Conservation (phyloP, 345 rosid species). For the Salix brachista region DNA sequence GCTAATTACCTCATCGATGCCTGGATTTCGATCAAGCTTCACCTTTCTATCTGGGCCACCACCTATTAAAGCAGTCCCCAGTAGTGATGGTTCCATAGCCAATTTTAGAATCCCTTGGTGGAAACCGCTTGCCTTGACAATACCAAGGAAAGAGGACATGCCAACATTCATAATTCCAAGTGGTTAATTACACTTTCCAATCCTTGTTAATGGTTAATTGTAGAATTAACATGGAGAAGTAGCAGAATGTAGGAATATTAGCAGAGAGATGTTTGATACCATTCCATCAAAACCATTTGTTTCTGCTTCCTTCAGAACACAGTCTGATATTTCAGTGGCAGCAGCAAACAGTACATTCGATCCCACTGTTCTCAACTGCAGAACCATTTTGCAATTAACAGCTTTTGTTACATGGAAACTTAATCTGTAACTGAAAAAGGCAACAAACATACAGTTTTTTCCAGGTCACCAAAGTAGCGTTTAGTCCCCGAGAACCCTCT, state of each 20-base stretch:
- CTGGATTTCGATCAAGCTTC: conserved; percentile 81
- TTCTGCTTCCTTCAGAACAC: conserved; percentile 83
- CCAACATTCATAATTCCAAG: conserved; percentile 2
- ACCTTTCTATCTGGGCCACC: conserved; percentile 89
- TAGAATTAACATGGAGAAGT: background rate
- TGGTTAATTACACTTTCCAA: background rate
- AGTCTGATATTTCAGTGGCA: conserved; percentile 88
- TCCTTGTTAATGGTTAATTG: background rate
- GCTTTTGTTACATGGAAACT: conserved; percentile 4
- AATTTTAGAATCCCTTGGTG: conserved; percentile 83
- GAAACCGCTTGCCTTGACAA: conserved; percentile 68
- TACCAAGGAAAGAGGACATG: conserved; percentile 5
- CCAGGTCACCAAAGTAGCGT: conserved; percentile 90
- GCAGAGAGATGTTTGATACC: conserved; percentile 38
- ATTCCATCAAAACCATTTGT: conserved; percentile 90
- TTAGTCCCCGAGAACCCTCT: conserved; percentile 84
- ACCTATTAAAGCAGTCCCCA: conserved; percentile 82
- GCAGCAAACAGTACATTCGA: conserved; percentile 80
- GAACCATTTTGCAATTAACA: conserved; percentile 25
- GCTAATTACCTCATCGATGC: conserved; percentile 74
- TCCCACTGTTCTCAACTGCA: conserved; percentile 82
- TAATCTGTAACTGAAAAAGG: conserved; percentile 4
- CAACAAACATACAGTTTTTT: conserved; percentile 63
- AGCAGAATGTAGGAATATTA: conserved; percentile 2
- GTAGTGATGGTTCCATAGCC: conserved; percentile 91